A percentile compares a stretch with the other conserved stretches of the same genome.
Conservation (phyloP, 345 rosid genomes). For the Pugionium dolabratum region DNA sequence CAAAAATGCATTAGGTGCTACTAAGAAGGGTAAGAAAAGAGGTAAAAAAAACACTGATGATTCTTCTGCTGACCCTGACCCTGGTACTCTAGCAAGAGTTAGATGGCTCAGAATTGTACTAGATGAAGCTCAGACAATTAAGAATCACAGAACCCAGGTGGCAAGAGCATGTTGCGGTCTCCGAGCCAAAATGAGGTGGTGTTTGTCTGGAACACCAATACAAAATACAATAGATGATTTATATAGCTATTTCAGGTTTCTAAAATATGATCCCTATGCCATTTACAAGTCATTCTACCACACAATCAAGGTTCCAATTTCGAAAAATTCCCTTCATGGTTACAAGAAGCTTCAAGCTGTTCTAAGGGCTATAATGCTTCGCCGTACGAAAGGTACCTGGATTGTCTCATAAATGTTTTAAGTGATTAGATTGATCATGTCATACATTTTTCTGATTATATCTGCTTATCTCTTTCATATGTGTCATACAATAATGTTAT, state of each 20-base stretch:
- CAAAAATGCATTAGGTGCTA: conserved; percentile 44
- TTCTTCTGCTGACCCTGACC: conserved; percentile 57
- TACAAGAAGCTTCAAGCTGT: conserved; percentile 96
- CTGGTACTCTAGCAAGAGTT: conserved; percentile 81
- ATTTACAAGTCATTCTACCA: conserved; percentile 61
- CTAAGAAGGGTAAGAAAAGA: conserved; percentile 63
- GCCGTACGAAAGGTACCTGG: conserved; percentile 87
- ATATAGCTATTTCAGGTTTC: conserved; percentile 94
- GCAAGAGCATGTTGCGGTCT: conserved; percentile 95
- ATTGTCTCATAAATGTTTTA: conserved; percentile 20
- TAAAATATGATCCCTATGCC: conserved; percentile 83
- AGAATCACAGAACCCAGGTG: conserved; percentile 94
- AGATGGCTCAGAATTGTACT: conserved; percentile 86
- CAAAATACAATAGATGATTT: conserved; percentile 91
- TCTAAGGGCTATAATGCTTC: conserved; percentile 86
- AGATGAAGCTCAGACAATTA: conserved; percentile 99
- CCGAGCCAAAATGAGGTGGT: conserved; percentile 95
- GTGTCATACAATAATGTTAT: neutral
- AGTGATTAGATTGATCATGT: conserved; percentile 10
- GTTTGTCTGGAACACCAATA: conserved; percentile 98
- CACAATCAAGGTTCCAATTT: conserved; percentile 69
- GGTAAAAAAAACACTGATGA: conserved; percentile 58
- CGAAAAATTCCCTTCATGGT: conserved; percentile 66
- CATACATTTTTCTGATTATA: neutral
- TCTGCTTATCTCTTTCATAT: conserved; percentile 10